Conservation (phyloP, 2,329 filamentous ascomycete genomes). For the Cytospora schulzeri region DNA sequence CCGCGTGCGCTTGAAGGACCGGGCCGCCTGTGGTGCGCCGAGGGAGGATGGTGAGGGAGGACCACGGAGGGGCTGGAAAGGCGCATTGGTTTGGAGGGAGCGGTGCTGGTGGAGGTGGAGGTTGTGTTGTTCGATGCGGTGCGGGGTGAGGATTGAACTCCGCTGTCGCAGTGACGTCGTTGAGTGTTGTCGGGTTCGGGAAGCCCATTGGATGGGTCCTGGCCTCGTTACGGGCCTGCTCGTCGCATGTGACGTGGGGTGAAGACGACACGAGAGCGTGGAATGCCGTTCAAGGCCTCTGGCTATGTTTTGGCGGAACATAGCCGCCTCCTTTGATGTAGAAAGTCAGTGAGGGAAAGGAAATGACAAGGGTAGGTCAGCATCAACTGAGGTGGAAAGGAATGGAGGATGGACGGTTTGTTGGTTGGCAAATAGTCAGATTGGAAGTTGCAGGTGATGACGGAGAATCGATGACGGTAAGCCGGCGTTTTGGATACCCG, state of each 20-base stretch:
- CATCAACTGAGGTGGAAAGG: background rate
- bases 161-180: constrained; percentile 12
- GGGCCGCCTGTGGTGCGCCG: constrained; percentile 70
- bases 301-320: constrained; percentile 27
- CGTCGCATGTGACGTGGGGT: constrained; percentile 8
- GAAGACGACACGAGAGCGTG: background rate
- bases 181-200: constrained; percentile 10
- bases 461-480: background rate
- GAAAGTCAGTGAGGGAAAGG: constrained; percentile 5
- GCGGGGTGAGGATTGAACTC: constrained; percentile 22
- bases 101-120: constrained; percentile 28
- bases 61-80: constrained; percentile 63
- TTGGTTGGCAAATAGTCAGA: background rate
- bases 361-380: background rate
- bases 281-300: constrained; percentile 19
- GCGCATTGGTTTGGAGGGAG: constrained; percentile 37
- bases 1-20: constrained; percentile 68
- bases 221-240: constrained; percentile 1
- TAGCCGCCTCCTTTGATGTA: constrained; percentile 20
- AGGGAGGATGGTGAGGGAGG: constrained; percentile 81
- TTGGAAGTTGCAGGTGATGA: background rate
- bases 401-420: background rate
- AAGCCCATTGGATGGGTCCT: constrained; percentile 8
- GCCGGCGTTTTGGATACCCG: background rate
- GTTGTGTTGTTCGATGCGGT: constrained; percentile 9